Percentiles rank a stretch among this genome's conserved stretches.
These are phyloP conservation scores for Salix udensis DNA, from an alignment of 345 rosid species.

Conservation along the genomic window DNA sequence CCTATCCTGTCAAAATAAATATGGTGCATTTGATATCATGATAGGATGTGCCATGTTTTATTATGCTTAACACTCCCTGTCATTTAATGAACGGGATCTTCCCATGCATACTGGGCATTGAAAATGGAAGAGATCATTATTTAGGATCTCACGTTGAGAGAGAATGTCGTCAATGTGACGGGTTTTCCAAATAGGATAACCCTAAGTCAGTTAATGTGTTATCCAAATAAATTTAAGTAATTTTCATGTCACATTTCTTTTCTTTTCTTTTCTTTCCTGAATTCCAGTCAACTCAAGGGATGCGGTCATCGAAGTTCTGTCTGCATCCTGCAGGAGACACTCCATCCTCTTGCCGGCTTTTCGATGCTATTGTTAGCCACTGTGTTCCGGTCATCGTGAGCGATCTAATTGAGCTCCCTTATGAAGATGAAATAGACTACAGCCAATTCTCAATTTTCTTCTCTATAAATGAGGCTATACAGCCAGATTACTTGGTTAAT, in stretches of 20 bases:
- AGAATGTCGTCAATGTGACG: neutral
- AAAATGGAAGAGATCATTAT: neutral
- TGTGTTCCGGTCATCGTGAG: slow-evolving; percentile 84
- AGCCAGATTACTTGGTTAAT: slow-evolving; percentile 63
- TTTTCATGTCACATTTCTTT: slow-evolving; percentile 14
- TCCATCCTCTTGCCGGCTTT: slow-evolving; percentile 85
- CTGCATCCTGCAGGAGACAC: slow-evolving; percentile 91
- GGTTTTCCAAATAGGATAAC: neutral
- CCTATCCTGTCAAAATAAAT: neutral
- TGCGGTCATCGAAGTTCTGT: slow-evolving; percentile 86
- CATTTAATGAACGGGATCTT: neutral
- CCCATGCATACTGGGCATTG: neutral
- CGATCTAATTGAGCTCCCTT: slow-evolving; percentile 78
- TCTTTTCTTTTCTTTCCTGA: slow-evolving; percentile 6
- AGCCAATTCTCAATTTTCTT: slow-evolving; percentile 65
- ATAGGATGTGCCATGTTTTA: neutral
- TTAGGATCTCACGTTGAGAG: neutral
- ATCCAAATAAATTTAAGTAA: neutral
- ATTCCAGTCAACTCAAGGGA: slow-evolving; percentile 67
- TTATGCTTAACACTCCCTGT: neutral
- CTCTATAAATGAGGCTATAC: slow-evolving; percentile 63
- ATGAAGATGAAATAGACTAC: slow-evolving; percentile 80
- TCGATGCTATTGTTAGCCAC: slow-evolving; percentile 85
- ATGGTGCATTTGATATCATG: neutral
- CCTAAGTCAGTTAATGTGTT: neutral